Evolutionary conservation across 768 basidiomycete species (phyloP), one percentile per base, ranked within the genome.

Genomic region (Clavaria fumosa): DNA sequence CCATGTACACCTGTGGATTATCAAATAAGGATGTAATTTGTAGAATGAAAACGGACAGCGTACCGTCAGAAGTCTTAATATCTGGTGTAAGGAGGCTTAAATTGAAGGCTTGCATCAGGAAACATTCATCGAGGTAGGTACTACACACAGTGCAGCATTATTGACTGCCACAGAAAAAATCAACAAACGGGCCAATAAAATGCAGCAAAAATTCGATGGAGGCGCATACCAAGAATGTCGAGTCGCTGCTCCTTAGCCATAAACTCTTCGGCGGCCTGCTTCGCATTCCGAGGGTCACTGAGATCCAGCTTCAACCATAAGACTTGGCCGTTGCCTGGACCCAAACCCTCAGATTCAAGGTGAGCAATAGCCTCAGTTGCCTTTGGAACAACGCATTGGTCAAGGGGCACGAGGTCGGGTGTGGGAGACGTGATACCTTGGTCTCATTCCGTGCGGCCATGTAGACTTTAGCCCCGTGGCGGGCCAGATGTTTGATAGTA

Each of bases 391-490:
- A n/a, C n/a, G n/a, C n/a, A n/a, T n/a, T n/a, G n/a, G n/a, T n/a
- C n/a, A n/a, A n/a, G n/a, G n/a, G n/a, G n/a, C n/a, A n/a, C n/a
- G n/a, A n/a, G n/a, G n/a, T n/a, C n/a, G n/a, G n/a, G n/a, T n/a
- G n/a, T n/a, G n/a, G n/a, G n/a, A n/a, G n/a, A n/a, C n/a, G n/a
- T n/a, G n/a, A n/a, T n/a, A n/a, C n/a, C n/a, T n/a, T n/a, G n/a
- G n/a, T n/a, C 41, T 61, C 60, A 41, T 51, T 60, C 4, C 70
- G 61, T 3, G 66, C 61, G 0, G 58, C 67, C 43, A 73, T 55
- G 43, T 70, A 70, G 3, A 72, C 63, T 43, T 64, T 72, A 3
- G 70, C 70, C 5, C 71, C 69, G 14, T 55, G 56, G 7, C 55
- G 54, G 2, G 60, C 66, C 6, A 74, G 62, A 35, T 61, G 59